Base-by-base conservation (phyloP, 78 protist species). In the Dictyostelium capitatum region DNA sequence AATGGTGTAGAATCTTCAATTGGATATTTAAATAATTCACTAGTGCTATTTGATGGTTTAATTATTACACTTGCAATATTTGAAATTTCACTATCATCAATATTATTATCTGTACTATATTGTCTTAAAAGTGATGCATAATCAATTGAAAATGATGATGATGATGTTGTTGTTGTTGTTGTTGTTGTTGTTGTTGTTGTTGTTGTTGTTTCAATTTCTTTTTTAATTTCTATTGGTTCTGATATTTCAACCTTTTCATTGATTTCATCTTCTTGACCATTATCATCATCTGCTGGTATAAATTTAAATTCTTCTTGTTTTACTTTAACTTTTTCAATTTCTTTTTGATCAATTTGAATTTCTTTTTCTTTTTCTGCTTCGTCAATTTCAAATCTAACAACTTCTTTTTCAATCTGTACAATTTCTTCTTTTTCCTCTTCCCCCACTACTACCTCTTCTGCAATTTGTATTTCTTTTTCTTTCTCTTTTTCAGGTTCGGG, bases 81-180 rank as follows among this genome's bases (percentile, higher is more conserved):
- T 62, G 72, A 62, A 62, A 62, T 62, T 62, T 62, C 72, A 28
- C 25, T 8, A 25, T 25, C 72, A 28, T 62, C 72, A 62, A 62
- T 62, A 62, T 62, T 62, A 62, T 62, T 62, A 25, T 62, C 72
- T 0, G 72, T 62, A 62, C 72, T 62, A 28, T 62, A 62, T 62
- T 62, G 72, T 62, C 25, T 62, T 62, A 62, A 28, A n/a, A 62
- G 28, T 62, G 72, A 62, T 62, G 72, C 72, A 62, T 62, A 62
- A 62, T 62, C 72, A 62, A 62, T 62, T 62, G 72, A 62, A 25
- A 62, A 25, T 11, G 43, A 0, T 62, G 43, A 37, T 37, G 43
- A 37, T 37, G 43, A 37, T 37, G 6, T 37, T 37, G 43, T 37
- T 1, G 43, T 37, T 3, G 43, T 2, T 1, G 43, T 37, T 37